Evolutionary conservation across 345 rosid species (phyloP), one percentile per base, ranked within the genome.

Genomic region (Anastatica hierochuntica): DNA sequence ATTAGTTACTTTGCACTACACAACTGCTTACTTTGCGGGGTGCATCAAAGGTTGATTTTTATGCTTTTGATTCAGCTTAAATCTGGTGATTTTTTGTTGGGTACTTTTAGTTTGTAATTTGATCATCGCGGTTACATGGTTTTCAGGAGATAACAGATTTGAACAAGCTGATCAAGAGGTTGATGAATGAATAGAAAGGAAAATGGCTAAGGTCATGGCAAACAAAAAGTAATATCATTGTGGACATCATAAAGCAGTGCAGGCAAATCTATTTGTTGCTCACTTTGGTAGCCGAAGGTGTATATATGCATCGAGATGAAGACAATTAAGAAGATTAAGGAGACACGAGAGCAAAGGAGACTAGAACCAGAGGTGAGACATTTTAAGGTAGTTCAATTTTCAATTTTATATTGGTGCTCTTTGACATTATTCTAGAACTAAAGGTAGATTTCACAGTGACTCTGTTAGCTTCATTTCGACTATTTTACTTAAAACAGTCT

Each of bases 121-220:
- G 56, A 24, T 55, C 20, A 44, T 50, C 14, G 16, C 58, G 30
- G 14, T 46, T 56, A 3, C 44, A 14, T 64, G 74, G n/a, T n/a
- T 23, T 61, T 58, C 58, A 88, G 95, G 84, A 77, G 75, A 74
- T 17, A 38, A 83, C 48, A 77, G 19, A 51, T 83, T 85, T 71
- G 80, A 77, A 48, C 66, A 76, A 74, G 95, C 82, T 67, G 75
- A 83, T 77, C 63, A 56, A 40, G 86, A 78, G 71, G 97, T 95
- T 17, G 85, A 92, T 58, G 98, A 88, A 34, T 88, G 97, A 87
- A 81, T 86, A 50, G 95, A 90, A 30, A 77, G 77, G 62, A 94
- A 88, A 81, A 73, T 79, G 55, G 86, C 98, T 46, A 85, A 80
- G 76, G 95, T 85, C 53, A 77, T 73, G 53, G 95, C 96, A 10